phyloP scores from a whole-genome alignment of 108 stramenopile species.

The Nannochloropsis salina region DNA sequence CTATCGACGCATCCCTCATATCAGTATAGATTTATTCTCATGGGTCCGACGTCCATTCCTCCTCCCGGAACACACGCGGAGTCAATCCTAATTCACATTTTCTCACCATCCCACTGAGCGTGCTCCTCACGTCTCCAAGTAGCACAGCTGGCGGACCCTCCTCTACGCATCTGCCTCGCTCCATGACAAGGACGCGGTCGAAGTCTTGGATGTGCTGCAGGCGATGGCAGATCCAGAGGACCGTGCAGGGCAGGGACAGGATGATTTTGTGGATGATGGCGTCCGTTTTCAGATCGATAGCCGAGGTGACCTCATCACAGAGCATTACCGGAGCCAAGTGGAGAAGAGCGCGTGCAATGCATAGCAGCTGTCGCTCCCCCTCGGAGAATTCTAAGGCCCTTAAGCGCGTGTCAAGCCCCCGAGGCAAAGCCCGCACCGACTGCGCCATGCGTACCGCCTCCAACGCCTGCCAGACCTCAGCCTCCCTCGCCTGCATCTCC shows the following conservation, averaged over 20 bases:
- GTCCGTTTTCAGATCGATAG: neutral
- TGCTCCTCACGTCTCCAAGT: neutral
- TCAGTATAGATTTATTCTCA: too few species aligned
- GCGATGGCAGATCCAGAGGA: neutral
- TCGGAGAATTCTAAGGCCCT: slow-evolving; percentile 27
- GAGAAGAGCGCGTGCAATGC: slow-evolving; percentile 50
- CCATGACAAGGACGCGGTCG: neutral
- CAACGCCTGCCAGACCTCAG: neutral
- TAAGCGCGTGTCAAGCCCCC: neutral
- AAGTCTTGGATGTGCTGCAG: slow-evolving; percentile 13
- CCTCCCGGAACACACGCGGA: neutral
- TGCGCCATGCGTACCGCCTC: neutral
- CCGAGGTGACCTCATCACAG: slow-evolving; percentile 52
- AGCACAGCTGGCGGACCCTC: slow-evolving; percentile 8
- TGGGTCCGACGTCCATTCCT: neutral
- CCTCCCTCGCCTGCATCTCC: neutral
- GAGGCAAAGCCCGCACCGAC: neutral
- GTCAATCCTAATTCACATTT: neutral
- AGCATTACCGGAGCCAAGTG: slow-evolving; percentile 26
- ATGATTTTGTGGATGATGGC: neutral
- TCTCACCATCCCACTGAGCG: neutral
- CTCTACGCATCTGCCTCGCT: neutral
- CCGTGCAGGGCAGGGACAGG: neutral
- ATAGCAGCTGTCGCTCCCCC: slow-evolving; percentile 55
- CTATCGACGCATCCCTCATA: too few species aligned